Evolutionary conservation across 2,329 filamentous ascomycete species (phyloP).

Genomic region (Trichoderma polysporum): DNA sequence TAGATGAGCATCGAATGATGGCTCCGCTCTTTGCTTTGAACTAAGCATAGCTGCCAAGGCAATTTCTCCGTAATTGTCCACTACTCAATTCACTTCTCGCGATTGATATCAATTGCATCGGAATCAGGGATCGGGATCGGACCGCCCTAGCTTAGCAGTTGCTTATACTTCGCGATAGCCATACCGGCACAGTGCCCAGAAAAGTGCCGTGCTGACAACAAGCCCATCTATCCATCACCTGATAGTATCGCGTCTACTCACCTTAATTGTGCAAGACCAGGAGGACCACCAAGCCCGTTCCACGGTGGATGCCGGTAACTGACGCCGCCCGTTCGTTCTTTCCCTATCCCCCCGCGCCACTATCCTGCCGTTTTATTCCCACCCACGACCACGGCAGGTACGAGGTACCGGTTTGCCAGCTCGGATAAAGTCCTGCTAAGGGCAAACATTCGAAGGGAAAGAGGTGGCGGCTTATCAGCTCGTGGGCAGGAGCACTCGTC

Average conservation of each 20-base stretch:
- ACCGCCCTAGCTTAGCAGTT: not conserved
- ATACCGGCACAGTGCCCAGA: not conserved
- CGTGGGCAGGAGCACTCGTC: not conserved
- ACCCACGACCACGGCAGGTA: conserved; percentile 3
- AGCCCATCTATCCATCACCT: not conserved
- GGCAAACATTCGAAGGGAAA: not conserved
- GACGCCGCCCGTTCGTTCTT: not conserved
- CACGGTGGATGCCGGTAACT: not conserved
- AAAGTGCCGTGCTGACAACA: not conserved
- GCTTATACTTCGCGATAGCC: not conserved
- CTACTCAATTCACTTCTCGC: not conserved
- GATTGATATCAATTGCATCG: not conserved
- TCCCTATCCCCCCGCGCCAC: conserved; percentile 3
- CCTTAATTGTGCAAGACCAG: not conserved
- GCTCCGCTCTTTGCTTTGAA: not conserved
- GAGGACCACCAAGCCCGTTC: not conserved
- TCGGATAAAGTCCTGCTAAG: conserved; percentile 1
- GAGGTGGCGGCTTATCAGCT: conserved; percentile 15
- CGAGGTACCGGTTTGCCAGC: not conserved
- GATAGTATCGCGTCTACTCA: not conserved
- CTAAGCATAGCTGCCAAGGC: not conserved
- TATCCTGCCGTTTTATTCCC: conserved; percentile 3
- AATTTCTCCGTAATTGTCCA: not conserved
- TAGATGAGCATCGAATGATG: no score
- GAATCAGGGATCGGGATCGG: not conserved